These are phyloP conservation scores for Mucor lusitanicus DNA, from an alignment of 371 early-diverging fungal genomes.

Conservation along the genomic window DNA sequence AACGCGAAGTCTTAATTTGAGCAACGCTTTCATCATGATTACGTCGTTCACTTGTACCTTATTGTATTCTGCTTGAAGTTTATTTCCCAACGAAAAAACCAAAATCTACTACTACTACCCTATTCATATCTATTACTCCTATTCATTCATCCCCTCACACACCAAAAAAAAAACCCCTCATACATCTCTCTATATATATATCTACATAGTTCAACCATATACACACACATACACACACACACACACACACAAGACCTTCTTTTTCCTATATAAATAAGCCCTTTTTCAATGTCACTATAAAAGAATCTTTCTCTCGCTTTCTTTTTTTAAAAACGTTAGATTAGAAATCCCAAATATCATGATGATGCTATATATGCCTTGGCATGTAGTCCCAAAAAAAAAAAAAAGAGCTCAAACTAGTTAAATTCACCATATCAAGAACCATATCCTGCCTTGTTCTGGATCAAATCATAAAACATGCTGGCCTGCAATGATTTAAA, in stretches of 20 bases:
- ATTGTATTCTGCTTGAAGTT: neutral
- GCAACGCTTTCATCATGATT: conserved; percentile 6
- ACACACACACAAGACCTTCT: neutral
- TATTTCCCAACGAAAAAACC: neutral
- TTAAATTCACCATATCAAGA: neutral
- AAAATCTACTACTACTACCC: neutral
- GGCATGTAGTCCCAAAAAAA: neutral
- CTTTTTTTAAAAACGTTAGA: neutral
- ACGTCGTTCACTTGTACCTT: conserved; percentile 5
- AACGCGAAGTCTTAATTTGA: conserved; percentile 39
- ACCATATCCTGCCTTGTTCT: neutral
- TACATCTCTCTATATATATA: neutral
- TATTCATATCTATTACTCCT: neutral
- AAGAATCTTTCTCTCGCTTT: neutral
- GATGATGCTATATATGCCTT: neutral
- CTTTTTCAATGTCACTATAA: neutral
- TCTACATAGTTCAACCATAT: neutral
- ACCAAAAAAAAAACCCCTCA: neutral
- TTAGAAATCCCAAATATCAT: neutral
- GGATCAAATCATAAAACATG: neutral
- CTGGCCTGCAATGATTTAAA: neutral
- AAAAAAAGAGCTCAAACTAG: neutral
- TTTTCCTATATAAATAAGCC: neutral
- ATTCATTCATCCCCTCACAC: neutral
- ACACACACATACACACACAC: neutral